Base-by-base conservation (phyloP, 148 eudicot species). In the Polygonum aviculare region DNA sequence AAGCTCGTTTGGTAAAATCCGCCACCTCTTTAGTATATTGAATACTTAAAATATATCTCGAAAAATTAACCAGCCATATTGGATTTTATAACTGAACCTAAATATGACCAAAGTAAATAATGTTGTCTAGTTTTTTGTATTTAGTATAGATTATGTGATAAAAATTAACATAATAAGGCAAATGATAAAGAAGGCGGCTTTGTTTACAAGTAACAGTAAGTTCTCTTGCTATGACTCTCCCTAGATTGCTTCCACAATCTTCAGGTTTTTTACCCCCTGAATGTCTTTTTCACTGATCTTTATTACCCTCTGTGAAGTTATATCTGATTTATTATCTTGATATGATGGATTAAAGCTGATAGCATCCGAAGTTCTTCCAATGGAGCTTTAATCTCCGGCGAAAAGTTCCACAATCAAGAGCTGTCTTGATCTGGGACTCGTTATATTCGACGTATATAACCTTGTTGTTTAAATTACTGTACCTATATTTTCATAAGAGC, bases 1-100 rank as follows among this genome's bases (percentile, higher is more conserved):
- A 33, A 89, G 83, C 60, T 49, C 12, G 21, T 31, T 45, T 45
- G 8, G 54, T 72, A 41, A 48, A 48, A 48, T 72, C 75, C 3
- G 52, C 21, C 44, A 15, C 33, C 54, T n/a, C 51, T 33, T 45
- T 3, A 44, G 45, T 44, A 44, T 72, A 22, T 45, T 7, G 21
- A 45, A 45, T 19, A 14, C 5, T 67, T 14, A 1, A 6, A 67
- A 67, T 36, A 15, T 2, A 63, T 6, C 18, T 4, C 15, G 0
- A 35, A 67, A 67, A 67, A 14, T 67, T 35, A 26, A 12, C 31
- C 14, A 16, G 15, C 0, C 38, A 60, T 60, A 31, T 31, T 60
- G 4, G 36, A 31, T 12, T 57, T 35, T 11, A 60, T 7, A 60
- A 31, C 15, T 35, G 9, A 60, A 60, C 15, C 31, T 44, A 44